Evolutionary conservation across 2,329 filamentous ascomycete species (phyloP).

Genomic region (Fusarium compactum): DNA sequence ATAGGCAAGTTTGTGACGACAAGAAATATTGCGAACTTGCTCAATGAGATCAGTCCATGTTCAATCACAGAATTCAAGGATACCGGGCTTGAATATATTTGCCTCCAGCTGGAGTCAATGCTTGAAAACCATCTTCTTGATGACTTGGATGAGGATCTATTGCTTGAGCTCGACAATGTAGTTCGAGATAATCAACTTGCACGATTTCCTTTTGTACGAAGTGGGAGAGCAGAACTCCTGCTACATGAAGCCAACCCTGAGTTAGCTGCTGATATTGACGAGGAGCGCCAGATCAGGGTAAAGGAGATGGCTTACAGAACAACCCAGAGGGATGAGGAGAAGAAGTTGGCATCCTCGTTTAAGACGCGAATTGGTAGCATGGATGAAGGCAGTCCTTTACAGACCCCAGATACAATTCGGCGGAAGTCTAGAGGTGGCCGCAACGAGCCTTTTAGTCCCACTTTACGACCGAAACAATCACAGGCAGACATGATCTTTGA

Average conservation of each 20-base stretch:
- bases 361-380: conserved; percentile 71
- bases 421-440: conserved; percentile 60
- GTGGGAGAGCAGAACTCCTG: conserved; percentile 75
- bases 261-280: conserved; percentile 73
- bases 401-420: conserved; percentile 59
- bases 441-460: conserved; percentile 74
- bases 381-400: conserved; percentile 67
- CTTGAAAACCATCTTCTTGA: conserved; percentile 90
- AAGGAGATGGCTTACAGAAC: conserved; percentile 80
- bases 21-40: conserved; percentile 84
- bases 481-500: conserved; percentile 86
- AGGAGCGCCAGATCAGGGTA: conserved; percentile 76
- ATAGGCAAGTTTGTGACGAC: conserved; percentile 87
- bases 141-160: conserved; percentile 85
- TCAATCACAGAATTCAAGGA: conserved; percentile 88
- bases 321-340: conserved; percentile 74
- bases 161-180: conserved; percentile 81
- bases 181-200: conserved; percentile 86
- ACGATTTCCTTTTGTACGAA: conserved; percentile 80
- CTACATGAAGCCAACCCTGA: conserved; percentile 75
- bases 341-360: conserved; percentile 69
- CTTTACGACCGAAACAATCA: conserved; percentile 75
- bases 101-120: conserved; percentile 89
- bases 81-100: conserved; percentile 89
- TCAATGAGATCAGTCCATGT: conserved; percentile 88